These are phyloP conservation scores for Spizellomyces sp. DNA, from an alignment of 192 early-diverging fungal genomes.

Conservation along the genomic window DNA sequence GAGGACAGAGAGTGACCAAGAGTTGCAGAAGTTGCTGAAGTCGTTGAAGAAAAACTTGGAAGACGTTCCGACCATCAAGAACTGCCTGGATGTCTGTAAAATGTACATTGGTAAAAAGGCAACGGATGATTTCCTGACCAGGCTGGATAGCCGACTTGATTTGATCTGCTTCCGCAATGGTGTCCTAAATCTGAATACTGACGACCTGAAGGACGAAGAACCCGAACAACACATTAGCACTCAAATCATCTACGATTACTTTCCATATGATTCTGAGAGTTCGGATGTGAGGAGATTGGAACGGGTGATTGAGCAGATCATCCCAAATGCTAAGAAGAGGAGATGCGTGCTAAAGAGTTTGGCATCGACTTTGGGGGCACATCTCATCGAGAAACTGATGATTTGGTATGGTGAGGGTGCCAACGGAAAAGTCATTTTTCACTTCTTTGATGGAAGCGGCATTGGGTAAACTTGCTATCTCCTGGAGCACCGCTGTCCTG, in stretches of 20 bases:
- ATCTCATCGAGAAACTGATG: neutral
- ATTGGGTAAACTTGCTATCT: neutral
- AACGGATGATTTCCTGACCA: neutral
- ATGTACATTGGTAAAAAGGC: neutral
- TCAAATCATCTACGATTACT: constrained; percentile 9
- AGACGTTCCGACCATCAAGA: neutral
- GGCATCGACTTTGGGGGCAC: constrained; percentile 2
- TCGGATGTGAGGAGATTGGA: neutral
- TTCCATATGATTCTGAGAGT: neutral
- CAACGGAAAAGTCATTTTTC: constrained; percentile 8
- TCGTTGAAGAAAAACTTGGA: neutral
- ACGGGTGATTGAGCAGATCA: neutral
- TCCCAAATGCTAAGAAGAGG: neutral
- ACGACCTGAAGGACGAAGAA: constrained; percentile 1
- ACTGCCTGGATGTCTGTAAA: constrained; percentile 1
- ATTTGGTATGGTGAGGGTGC: constrained; percentile 3
- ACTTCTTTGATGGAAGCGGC: neutral
- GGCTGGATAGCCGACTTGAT: neutral
- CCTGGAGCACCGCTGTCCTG: constrained; percentile 13
- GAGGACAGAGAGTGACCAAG: too few species aligned
- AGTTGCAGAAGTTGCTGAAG: neutral
- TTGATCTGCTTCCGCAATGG: constrained; percentile 12
- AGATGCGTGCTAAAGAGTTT: neutral
- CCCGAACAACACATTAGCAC: constrained; percentile 1
- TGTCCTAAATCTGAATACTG: constrained; percentile 1